Conservation (phyloP, 108 stramenopile genomes). For the Nannochloropsis salina region DNA sequence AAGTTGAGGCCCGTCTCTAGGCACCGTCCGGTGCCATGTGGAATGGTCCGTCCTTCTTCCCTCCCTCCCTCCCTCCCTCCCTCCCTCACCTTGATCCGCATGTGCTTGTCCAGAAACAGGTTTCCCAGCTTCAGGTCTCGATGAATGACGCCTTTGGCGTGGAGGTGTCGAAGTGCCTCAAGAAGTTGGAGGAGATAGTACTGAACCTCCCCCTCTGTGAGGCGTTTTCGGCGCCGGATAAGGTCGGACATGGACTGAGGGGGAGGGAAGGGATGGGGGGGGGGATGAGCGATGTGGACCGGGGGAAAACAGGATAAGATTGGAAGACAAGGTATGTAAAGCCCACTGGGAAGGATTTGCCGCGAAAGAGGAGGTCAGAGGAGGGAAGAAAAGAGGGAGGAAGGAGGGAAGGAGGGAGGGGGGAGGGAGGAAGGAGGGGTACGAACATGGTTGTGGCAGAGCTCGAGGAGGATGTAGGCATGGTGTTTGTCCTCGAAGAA, state of each 20-base stretch:
- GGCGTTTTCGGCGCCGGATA: constrained; percentile 75
- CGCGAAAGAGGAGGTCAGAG: too few relatives aligned
- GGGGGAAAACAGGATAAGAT: neutral
- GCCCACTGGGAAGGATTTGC: too few relatives aligned
- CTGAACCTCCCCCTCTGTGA: constrained; percentile 37
- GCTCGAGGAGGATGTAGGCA: constrained; percentile 95
- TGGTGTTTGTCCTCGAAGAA: constrained; percentile 93
- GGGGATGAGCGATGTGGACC: neutral
- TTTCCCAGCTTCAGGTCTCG: constrained; percentile 84
- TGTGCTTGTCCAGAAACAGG: constrained; percentile 72
- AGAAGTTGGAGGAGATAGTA: constrained; percentile 41
- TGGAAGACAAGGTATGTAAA: neutral
- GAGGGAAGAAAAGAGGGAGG: neutral
- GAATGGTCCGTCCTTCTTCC: neutral
- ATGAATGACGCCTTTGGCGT: constrained; percentile 40
- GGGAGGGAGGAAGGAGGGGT: neutral
- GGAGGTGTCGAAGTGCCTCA: constrained; percentile 33
- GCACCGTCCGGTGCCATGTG: too few relatives aligned
- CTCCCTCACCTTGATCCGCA: constrained; percentile 40
- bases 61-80: neutral
- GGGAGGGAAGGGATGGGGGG: neutral
- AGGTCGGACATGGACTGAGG: constrained; percentile 80
- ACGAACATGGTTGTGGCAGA: constrained; percentile 76
- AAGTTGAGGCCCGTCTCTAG: too few relatives aligned
- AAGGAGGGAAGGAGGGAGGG: neutral